Percentiles rank a stretch among this genome's conserved stretches.
phyloP scores from a whole-genome alignment of 2,329 filamentous ascomycete genomes.

The Phyllachora maydis region DNA sequence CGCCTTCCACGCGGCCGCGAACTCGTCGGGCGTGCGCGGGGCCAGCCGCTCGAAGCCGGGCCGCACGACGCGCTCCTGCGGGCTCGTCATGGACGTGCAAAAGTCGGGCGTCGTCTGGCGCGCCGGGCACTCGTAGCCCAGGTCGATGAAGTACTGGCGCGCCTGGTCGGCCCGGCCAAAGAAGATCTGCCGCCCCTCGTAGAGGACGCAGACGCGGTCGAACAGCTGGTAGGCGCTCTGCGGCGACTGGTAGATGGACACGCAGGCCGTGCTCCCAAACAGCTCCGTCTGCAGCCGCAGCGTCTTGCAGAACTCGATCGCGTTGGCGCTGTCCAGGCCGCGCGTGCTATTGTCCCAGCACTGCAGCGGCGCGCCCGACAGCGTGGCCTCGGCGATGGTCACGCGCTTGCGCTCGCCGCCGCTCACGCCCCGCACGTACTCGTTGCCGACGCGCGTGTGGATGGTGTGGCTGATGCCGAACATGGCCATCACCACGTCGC shows the following conservation, averaged over 20 bases:
- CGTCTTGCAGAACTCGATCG: slow-evolving; percentile 54
- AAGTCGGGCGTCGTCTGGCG: slow-evolving; percentile 53
- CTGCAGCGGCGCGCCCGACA: slow-evolving; percentile 38
- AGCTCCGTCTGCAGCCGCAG: slow-evolving; percentile 47
- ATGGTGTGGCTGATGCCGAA: slow-evolving; percentile 55
- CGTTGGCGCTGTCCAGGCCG: slow-evolving; percentile 56
- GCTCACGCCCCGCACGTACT: slow-evolving; percentile 53
- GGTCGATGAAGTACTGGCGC: slow-evolving; percentile 41
- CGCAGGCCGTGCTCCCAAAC: slow-evolving; percentile 41
- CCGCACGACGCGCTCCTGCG: slow-evolving; percentile 32
- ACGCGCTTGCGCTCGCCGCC: slow-evolving; percentile 54
- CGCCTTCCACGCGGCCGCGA: slow-evolving; percentile 35
- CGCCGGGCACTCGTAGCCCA: slow-evolving; percentile 46
- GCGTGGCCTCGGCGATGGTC: slow-evolving; percentile 37
- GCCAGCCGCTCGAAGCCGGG: slow-evolving; percentile 32
- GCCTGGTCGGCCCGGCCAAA: slow-evolving; percentile 39
- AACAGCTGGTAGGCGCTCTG: slow-evolving; percentile 43
- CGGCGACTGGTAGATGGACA: slow-evolving; percentile 56
- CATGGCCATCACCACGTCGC: slow-evolving; percentile 56
- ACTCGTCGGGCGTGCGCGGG: slow-evolving; percentile 40
- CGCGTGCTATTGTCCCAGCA: slow-evolving; percentile 56
- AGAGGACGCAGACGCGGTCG: slow-evolving; percentile 36
- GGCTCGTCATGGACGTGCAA: slow-evolving; percentile 47
- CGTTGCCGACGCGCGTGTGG: slow-evolving; percentile 55
- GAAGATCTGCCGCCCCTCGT: slow-evolving; percentile 41